A percentile compares a stretch with the other conserved stretches of the same genome.
Conservation (phyloP, 306 rosid species). For the Canavalia gladiata region DNA sequence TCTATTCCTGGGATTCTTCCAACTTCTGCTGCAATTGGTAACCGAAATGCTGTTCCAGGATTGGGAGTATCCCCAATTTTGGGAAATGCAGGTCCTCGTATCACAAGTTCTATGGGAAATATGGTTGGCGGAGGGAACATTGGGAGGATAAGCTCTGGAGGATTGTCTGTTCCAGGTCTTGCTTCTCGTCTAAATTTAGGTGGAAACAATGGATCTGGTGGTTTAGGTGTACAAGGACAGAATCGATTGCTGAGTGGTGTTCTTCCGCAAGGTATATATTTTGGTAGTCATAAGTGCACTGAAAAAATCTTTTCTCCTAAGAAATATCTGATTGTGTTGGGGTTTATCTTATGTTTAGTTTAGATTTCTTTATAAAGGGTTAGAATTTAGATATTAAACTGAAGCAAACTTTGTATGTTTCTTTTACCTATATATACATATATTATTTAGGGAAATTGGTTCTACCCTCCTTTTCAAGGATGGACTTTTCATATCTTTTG, state of each 20-base stretch:
- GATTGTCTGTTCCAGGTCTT: slow-evolving; percentile 89
- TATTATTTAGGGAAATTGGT: no score
- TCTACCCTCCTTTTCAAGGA: no score
- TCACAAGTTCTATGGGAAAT: slow-evolving; percentile 93
- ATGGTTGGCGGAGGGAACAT: slow-evolving; percentile 93
- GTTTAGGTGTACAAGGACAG: slow-evolving; percentile 87
- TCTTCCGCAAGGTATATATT: slow-evolving; percentile 87
- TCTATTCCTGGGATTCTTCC: slow-evolving; percentile 98
- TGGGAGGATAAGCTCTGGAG: slow-evolving; percentile 83
- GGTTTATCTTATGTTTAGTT: not conserved
- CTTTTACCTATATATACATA: not conserved
- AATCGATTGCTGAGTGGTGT: slow-evolving; percentile 86
- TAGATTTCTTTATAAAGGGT: not conserved
- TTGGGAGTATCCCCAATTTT: slow-evolving; percentile 94
- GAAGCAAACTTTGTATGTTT: not conserved
- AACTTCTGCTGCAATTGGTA: slow-evolving; percentile 95
- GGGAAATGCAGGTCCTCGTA: slow-evolving; percentile 90
- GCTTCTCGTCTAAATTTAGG: slow-evolving; percentile 81
- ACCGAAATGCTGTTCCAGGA: slow-evolving; percentile 95
- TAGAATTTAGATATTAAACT: not conserved
- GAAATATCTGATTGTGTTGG: slow-evolving; percentile 5
- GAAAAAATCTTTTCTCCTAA: slow-evolving; percentile 15
- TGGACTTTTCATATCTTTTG: no score
- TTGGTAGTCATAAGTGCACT: slow-evolving; percentile 9
- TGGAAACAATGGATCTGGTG: slow-evolving; percentile 87